These are phyloP conservation scores for Batrachochytrium dendrobatidis DNA, from an alignment of 371 early-diverging fungal species.

Conservation along the genomic window DNA sequence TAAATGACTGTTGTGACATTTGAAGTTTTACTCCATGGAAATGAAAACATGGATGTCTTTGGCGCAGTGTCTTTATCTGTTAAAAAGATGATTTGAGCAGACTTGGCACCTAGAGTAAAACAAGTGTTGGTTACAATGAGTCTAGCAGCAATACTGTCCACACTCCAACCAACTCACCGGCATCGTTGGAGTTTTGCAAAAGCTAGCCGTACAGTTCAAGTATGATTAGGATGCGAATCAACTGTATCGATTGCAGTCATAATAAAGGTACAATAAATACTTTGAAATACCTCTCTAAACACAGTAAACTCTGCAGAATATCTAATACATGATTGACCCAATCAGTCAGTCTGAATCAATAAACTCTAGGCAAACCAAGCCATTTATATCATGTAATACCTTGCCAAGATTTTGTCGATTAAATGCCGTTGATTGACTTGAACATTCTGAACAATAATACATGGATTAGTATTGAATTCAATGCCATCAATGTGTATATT, in stretches of 20 bases:
- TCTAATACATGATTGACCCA: not conserved
- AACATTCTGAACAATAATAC: conserved; percentile 25
- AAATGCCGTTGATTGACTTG: conserved; percentile 85
- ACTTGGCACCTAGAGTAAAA: conserved; percentile 1
- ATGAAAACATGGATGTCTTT: not conserved
- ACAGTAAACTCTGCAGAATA: conserved; percentile 67
- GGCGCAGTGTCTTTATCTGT: not conserved
- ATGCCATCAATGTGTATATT: too few species aligned
- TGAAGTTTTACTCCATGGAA: conserved; percentile 35
- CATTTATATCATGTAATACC: conserved; percentile 29
- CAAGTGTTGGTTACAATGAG: conserved; percentile 3
- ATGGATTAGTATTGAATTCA: too few species aligned
- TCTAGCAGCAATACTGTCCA: too few species aligned
- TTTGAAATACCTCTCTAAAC: conserved; percentile 27
- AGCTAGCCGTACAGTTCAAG: conserved; percentile 50
- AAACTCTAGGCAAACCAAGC: not conserved
- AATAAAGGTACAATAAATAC: too few species aligned
- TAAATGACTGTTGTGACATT: conserved; percentile 52
- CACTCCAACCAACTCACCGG: conserved; percentile 32
- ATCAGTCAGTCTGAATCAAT: not conserved
- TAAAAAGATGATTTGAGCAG: not conserved
- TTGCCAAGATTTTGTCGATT: conserved; percentile 86
- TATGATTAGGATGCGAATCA: too few species aligned
- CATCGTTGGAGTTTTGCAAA: conserved; percentile 63
- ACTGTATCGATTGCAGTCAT: too few species aligned